These are phyloP conservation scores for Heliophila coronopifolia DNA, from an alignment of 441 rosid species.

Conservation along the genomic window DNA sequence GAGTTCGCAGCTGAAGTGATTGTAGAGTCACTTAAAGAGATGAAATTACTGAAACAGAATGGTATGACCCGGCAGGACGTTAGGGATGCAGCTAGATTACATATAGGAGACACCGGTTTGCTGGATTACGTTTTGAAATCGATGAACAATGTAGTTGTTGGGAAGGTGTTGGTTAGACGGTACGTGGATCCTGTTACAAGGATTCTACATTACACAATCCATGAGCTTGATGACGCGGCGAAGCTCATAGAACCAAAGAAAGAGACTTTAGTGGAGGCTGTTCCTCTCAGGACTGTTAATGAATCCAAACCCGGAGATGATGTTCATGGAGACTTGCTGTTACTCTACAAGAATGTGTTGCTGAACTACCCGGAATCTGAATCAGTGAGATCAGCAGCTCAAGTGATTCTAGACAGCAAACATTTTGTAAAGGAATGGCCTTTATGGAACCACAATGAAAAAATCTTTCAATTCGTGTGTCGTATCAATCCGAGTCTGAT, in stretches of 20 bases:
- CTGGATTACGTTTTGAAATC: conserved; percentile 86
- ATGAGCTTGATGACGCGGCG: conserved; percentile 34
- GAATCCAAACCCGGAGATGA: conserved; percentile 38
- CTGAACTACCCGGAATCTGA: conserved; percentile 51
- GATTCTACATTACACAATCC: conserved; percentile 60
- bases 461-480: conserved; percentile 46
- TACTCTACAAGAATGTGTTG: conserved; percentile 44
- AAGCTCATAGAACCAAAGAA: conserved; percentile 20
- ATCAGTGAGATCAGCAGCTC: conserved; percentile 40
- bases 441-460: conserved; percentile 41
- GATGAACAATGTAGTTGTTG: conserved; percentile 75
- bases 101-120: conserved; percentile 83
- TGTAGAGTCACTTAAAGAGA: conserved; percentile 63
- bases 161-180: conserved; percentile 72
- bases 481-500: conserved; percentile 37
- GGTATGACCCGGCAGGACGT: conserved; percentile 93
- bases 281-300: conserved; percentile 3
- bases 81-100: conserved; percentile 76
- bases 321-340: conserved; percentile 46
- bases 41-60: conserved; percentile 44
- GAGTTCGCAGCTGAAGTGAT: conserved; percentile 79
- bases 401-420: conserved; percentile 61
- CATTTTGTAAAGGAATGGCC: conserved; percentile 75
- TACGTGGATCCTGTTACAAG: conserved; percentile 76
- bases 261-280: conserved; percentile 19